A percentile compares a stretch with the other conserved stretches of the same genome.
Evolutionary conservation across 176 grass and related monocot species (phyloP).

Genomic region (Oryza glaberrima): DNA sequence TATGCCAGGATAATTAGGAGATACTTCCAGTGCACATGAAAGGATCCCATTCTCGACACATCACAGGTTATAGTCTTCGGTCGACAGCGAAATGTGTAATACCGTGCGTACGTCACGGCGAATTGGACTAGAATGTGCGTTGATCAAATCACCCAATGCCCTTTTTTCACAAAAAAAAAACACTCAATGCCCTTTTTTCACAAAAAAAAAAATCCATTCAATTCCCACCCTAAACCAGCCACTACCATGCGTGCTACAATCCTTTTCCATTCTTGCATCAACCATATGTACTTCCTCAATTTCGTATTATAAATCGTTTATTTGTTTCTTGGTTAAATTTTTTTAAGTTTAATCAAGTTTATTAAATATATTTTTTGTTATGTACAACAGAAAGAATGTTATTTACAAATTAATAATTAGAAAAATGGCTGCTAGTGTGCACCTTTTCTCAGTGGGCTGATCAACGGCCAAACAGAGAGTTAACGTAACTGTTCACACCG

Average conservation of each 20-base stretch:
- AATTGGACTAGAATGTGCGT: neutral
- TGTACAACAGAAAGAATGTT: neutral
- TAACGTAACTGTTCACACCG: neutral
- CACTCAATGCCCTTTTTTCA: too few species aligned
- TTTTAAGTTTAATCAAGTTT: too few species aligned
- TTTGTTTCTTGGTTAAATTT: too few species aligned
- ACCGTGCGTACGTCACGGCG: neutral
- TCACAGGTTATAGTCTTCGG: neutral
- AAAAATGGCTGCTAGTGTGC: neutral
- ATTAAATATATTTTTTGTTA: too few species aligned
- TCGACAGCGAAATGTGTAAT: neutral
- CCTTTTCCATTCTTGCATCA: conserved; percentile 7
- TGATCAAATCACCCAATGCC: neutral
- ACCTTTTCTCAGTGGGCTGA: conserved; percentile 12
- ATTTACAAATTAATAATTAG: neutral
- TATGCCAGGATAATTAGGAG: neutral
- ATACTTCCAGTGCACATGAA: neutral
- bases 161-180: neutral
- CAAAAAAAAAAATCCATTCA: neutral
- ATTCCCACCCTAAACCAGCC: neutral
- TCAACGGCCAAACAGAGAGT: neutral
- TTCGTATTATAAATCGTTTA: too few species aligned
- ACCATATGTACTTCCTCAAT: neutral
- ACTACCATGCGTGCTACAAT: neutral
- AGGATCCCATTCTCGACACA: conserved; percentile 7